Base-by-base conservation (phyloP, 805 yeast genomes). In the Yarrowia sp. region DNA sequence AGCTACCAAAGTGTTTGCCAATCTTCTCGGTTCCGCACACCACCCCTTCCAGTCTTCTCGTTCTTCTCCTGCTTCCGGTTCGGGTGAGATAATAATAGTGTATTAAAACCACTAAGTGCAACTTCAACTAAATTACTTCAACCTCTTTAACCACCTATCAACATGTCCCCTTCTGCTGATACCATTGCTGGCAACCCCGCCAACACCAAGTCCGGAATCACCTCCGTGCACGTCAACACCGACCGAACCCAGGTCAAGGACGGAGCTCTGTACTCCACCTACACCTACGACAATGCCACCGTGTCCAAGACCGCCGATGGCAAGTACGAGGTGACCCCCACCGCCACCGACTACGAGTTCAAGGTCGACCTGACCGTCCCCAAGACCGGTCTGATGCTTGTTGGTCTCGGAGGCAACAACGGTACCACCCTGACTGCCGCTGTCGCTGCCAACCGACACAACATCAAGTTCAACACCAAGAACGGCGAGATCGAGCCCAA, bases 391-490 rank as follows among this genome's bases (percentile, higher is more conserved):
- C 82, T 93, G 71, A 79, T 93, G 86, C 83, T 94, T 70, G 98
- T 93, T 42, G 98, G 98, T 73, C 83, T 93, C 72, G 98, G 98
- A 73, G 98, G 98, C 79, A 93, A 93, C 83, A 93, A 93, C 76
- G 98, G 98, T 79, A 85, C 97, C 69, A 93, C 98, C 14, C 83
- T 94, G 71, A 86, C 92, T 67, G 92, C 94, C 53, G 88, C 97
- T 10, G 83, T 88, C 64, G 85, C 90, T 72, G 97, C 98, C 69
- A 93, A 93, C 83, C 91, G 88, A 74, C 84, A 90, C 77, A 84
- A 90, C 70, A 77, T 93, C 71, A 79, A 85, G 64, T 93, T 93
- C 81, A 87, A 90, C 76, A 92, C 90, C 74, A 92, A 92, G 80
- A 87, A 87, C 67, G 97, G 97, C 66, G 83, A 82, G 33, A 83